Evolutionary conservation across 2,329 filamentous ascomycete genomes (phyloP), one percentile per base, ranked within the genome.

Genomic region (Exutisphaerella laricina): DNA sequence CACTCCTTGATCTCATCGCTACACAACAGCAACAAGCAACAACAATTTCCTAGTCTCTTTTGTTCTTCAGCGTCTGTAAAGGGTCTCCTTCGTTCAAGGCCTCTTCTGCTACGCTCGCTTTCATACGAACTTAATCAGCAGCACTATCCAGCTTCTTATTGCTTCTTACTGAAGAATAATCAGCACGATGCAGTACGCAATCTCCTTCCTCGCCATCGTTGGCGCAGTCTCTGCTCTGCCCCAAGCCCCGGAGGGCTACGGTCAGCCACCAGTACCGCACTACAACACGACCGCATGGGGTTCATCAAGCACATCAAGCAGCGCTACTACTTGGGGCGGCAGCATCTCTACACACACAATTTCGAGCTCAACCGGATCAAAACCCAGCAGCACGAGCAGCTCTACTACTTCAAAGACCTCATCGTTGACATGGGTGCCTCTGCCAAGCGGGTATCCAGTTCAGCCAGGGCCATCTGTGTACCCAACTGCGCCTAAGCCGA

Each of bases 221-320:
- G 37, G 37, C 37, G 37, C 37, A 20, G 37, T 39, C 23, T 39
- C 37, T 18, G 37, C 37, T 13, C 37, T 39, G 18, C 37, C 37
- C 7, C 32, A 21, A 7, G 32, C 32, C 9, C 32, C 32, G n/a
- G 32, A 12, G 17, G 32, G 17, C 17, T 35, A 35, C 14, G 32
- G 32, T 9, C 18, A 33, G 5, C 5, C n/a, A 16, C 7, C n/a
- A 7, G 13, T 10, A 20, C 31, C 12, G 10, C 32, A 16, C 7
- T 10, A 21, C 7, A 20, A 35, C 20, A 22, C 20, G 9, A 35
- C 32, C 3, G 22, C 20, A 4, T n/a, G n/a, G n/a, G n/a, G n/a
- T n/a, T n/a, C n/a, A n/a, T n/a, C n/a, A n/a, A 35, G 7, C 32
- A 35, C 14, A 16, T 22, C 17, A 22, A 35, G 32, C 32, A 35